phyloP scores from a whole-genome alignment of 1,284 basidiomycete genomes.

The Spongiforma sp. region DNA sequence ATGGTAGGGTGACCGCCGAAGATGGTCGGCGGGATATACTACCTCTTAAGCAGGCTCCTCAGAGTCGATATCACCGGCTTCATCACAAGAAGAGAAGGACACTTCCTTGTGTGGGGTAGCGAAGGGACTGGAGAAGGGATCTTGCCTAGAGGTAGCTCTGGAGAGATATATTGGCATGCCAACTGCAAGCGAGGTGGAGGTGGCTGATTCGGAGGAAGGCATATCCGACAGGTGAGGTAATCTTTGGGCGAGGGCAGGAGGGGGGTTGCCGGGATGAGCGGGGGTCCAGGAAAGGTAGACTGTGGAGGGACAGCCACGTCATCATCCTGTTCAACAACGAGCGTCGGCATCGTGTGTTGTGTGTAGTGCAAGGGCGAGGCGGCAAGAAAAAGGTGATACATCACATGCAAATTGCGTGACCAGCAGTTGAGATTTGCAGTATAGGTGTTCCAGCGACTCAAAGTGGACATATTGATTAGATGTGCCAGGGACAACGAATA shows the following conservation, averaged over 20 bases:
- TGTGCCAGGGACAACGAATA: no score
- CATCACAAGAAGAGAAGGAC: constrained; percentile 50
- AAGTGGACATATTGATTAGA: no score
- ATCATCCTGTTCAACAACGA: constrained; percentile 72
- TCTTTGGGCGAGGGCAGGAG: constrained; percentile 41
- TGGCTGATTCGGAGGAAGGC: constrained; percentile 51
- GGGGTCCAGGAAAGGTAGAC: constrained; percentile 40
- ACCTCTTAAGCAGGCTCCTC: constrained; percentile 55
- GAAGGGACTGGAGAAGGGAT: constrained; percentile 72
- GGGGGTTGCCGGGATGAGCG: constrained; percentile 35
- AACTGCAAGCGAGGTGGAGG: constrained; percentile 46
- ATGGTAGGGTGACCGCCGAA: constrained; percentile 49
- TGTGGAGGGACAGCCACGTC: constrained; percentile 44
- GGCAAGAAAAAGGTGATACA: no score
- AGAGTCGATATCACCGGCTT: constrained; percentile 48
- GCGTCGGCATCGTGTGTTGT: no score
- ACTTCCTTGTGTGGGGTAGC: constrained; percentile 70
- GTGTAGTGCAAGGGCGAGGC: no score
- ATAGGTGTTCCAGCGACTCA: no score
- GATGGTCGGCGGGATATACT: constrained; percentile 56
- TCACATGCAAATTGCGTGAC: no score
- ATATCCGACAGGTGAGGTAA: constrained; percentile 56
- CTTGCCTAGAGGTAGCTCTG: constrained; percentile 55
- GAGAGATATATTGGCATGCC: constrained; percentile 56
- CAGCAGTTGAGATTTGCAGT: no score